Percentiles rank a stretch among this genome's conserved stretches.
Evolutionary conservation across 129 eudicot genomes (phyloP).

Genomic region (Lonicera japonica): DNA sequence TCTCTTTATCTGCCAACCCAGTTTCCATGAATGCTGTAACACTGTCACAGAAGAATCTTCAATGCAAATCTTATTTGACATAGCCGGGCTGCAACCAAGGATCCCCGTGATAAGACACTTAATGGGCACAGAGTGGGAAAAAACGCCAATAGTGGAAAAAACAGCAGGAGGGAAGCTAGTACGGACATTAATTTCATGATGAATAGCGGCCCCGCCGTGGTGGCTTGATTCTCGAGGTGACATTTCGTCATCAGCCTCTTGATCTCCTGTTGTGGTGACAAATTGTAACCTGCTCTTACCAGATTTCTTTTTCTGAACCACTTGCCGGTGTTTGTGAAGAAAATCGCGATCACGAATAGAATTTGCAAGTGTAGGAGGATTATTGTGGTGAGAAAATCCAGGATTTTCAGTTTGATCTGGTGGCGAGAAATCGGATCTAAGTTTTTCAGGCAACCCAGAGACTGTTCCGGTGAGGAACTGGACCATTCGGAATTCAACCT

Average conservation of each 20-base stretch:
- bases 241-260: slow-evolving; percentile 84
- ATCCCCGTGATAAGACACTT: slow-evolving; percentile 79
- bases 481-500: slow-evolving; percentile 88
- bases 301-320: slow-evolving; percentile 63
- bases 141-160: slow-evolving; percentile 63
- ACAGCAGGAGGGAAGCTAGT: slow-evolving; percentile 18
- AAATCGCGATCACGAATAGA: slow-evolving; percentile 38
- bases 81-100: slow-evolving; percentile 78
- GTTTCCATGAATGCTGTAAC: slow-evolving; percentile 82
- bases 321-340: slow-evolving; percentile 61
- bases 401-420: slow-evolving; percentile 43
- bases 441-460: slow-evolving; percentile 55
- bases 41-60: slow-evolving; percentile 94
- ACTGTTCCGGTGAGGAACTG: slow-evolving; percentile 73
- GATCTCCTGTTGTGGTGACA: slow-evolving; percentile 70
- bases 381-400: slow-evolving; percentile 18
- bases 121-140: slow-evolving; percentile 75
- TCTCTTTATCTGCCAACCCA: slow-evolving; percentile 90
- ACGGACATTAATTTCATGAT: slow-evolving; percentile 38
- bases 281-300: slow-evolving; percentile 94
- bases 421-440: slow-evolving; percentile 72
- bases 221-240: slow-evolving; percentile 60
- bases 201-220: slow-evolving; percentile 12
- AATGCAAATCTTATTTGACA: slow-evolving; percentile 68
- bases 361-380: slow-evolving; percentile 16